Evolutionary conservation across 768 basidiomycete genomes (phyloP), one percentile per base, ranked within the genome.

Genomic region (Leccinum truebloodii): DNA sequence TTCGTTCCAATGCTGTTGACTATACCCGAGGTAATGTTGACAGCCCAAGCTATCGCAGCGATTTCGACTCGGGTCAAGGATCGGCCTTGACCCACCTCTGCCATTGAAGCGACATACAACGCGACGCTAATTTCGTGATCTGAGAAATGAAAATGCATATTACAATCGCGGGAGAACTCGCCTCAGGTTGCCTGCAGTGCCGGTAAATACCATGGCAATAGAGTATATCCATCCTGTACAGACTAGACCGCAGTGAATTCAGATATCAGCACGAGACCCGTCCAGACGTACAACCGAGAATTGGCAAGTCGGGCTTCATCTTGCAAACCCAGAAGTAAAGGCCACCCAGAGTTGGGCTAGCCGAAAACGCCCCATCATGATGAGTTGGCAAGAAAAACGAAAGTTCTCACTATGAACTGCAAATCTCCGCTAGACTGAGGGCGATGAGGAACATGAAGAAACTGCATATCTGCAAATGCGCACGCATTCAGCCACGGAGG

Each of bases 281-380:
- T 41, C 26, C 13, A 16, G 20, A 69, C 80, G 71, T 67, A 82
- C 81, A 86, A 20, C 83, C 84, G 5, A 85, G 75, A 18, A 83
- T 71, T 2, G 83, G 84, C 14, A 74, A 61, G 52, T 83, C 77
- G 0, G 83, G 82, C 64, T 84, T 83, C 82, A 85, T 82, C 65
- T 79, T 81, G 72, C 83, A 85, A 12, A 84, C 83, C 84, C 84
- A 85, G 67, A 85, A 86, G 68, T 86, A 86, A 53, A 85, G 71
- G 6, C 83, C 84, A 24, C 83, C 84, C 76, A 85, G 79, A 3
- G 83, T 82, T 1, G 83, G 83, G 58, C 80, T 82, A 53, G n/a
- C 3, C n/a, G n/a, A 44, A 12, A 55, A 59, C 18, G 20, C 55
- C 22, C n/a, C 35, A 37, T 37, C 2, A 37, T 6, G 35, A 48